Evolutionary conservation across 2,329 filamentous ascomycete genomes (phyloP).

Genomic region (Colletotrichum sp.): DNA sequence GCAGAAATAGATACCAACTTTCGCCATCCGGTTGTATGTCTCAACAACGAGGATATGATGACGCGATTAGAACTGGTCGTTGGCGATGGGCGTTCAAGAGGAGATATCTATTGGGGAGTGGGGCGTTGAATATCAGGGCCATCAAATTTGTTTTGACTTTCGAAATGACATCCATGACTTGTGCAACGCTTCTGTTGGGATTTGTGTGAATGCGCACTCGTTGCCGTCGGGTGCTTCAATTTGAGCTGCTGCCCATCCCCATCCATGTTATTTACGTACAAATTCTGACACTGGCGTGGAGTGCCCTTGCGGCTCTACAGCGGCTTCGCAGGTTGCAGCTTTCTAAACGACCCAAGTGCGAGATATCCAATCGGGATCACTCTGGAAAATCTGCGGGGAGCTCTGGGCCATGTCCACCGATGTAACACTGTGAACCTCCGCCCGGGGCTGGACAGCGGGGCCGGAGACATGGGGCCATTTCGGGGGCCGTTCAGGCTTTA

Average conservation of each 20-base stretch:
- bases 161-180: not conserved
- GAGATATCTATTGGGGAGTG: not conserved
- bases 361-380: not conserved
- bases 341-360: not conserved
- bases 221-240: not conserved
- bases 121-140: not conserved
- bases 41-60: rapidly evolving
- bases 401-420: no score
- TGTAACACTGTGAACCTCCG: no score
- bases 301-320: rapidly evolving
- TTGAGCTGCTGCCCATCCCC: not conserved
- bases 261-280: no score
- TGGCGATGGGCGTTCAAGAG: not conserved
- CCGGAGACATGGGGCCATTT: not conserved
- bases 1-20: rapidly evolving
- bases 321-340: not conserved
- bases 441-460: no score
- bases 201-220: rapidly evolving
- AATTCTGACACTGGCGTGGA: no score
- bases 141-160: not conserved
- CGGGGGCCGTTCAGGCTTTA: not conserved
- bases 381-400: no score
- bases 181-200: no score
- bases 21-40: not conserved
- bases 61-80: not conserved